phyloP scores from a whole-genome alignment of 106 monocot genomes.

The Phalaenopsis aphrodite region DNA sequence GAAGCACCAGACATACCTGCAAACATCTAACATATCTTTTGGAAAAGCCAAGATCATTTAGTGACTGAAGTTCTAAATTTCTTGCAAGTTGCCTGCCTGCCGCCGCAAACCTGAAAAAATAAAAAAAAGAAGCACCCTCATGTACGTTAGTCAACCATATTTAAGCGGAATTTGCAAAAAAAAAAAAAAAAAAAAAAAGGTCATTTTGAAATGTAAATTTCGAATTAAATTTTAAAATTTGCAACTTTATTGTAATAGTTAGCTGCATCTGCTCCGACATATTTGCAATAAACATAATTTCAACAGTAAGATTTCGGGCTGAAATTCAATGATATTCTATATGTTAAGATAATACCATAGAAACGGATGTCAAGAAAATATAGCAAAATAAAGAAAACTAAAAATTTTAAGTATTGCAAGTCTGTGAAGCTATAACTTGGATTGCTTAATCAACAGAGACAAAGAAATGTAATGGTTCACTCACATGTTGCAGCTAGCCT shows the following conservation, averaged over 20 bases:
- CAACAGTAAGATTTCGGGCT: too few relatives aligned
- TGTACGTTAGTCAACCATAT: neutral
- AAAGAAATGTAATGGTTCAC: constrained; percentile 7
- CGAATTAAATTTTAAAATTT: too few relatives aligned
- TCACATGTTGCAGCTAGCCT: constrained; percentile 57
- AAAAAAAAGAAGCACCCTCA: neutral
- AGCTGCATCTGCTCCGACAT: too few relatives aligned
- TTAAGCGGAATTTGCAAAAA: neutral
- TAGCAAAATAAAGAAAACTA: too few relatives aligned
- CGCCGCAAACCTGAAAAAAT: constrained; percentile 46
- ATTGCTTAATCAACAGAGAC: neutral
- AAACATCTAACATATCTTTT: constrained; percentile 68
- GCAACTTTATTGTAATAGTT: too few relatives aligned
- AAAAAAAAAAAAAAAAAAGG: too few relatives aligned
- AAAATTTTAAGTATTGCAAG: neutral
- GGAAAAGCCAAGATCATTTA: constrained; percentile 67
- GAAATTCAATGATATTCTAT: too few relatives aligned
- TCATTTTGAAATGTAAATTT: too few relatives aligned
- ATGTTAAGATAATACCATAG: too few relatives aligned
- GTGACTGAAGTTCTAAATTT: constrained; percentile 55
- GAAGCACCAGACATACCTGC: constrained; percentile 31
- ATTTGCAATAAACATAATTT: too few relatives aligned
- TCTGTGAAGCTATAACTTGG: neutral
- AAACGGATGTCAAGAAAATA: too few relatives aligned
- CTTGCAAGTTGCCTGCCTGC: constrained; percentile 53